A percentile compares a stretch with the other conserved stretches of the same genome.
These are phyloP conservation scores for Aspergillus terreus DNA, from an alignment of 2,329 filamentous ascomycete species.

Conservation along the genomic window DNA sequence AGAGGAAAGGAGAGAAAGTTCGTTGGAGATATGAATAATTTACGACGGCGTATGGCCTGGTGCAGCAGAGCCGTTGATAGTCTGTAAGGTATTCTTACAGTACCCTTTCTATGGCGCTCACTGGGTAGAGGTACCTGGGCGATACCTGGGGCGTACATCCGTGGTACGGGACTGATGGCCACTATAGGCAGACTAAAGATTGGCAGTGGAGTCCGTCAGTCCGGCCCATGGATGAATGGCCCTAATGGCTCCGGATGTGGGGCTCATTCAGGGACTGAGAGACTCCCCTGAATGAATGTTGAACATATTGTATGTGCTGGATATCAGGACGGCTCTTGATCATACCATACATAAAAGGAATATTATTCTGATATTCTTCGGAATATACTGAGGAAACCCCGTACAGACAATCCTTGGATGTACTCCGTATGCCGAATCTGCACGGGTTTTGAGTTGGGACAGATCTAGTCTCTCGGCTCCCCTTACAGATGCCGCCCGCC, in stretches of 20 bases:
- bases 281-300: neutral
- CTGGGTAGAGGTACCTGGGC: no score
- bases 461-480: slow-evolving; percentile 2
- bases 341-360: no score
- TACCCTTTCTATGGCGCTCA: no score
- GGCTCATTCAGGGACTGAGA: slow-evolving; percentile 7
- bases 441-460: neutral
- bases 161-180: no score
- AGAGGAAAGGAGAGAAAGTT: slow-evolving; percentile 10
- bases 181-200: no score
- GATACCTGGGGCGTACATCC: no score
- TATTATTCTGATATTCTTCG: no score
- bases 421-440: no score
- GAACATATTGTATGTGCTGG: no score
- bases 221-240: slow-evolving; percentile 1
- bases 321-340: no score
- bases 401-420: neutral
- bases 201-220: slow-evolving; percentile 1
- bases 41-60: slow-evolving; percentile 16
- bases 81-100: neutral
- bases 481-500: neutral
- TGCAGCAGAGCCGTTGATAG: slow-evolving; percentile 15
- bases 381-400: no score
- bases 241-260: slow-evolving; percentile 2
- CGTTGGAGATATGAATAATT: slow-evolving; percentile 18